These are phyloP conservation scores for Symbiotaphrina buchneri DNA, from an alignment of 495 filamentous ascomycete species.

Conservation along the genomic window DNA sequence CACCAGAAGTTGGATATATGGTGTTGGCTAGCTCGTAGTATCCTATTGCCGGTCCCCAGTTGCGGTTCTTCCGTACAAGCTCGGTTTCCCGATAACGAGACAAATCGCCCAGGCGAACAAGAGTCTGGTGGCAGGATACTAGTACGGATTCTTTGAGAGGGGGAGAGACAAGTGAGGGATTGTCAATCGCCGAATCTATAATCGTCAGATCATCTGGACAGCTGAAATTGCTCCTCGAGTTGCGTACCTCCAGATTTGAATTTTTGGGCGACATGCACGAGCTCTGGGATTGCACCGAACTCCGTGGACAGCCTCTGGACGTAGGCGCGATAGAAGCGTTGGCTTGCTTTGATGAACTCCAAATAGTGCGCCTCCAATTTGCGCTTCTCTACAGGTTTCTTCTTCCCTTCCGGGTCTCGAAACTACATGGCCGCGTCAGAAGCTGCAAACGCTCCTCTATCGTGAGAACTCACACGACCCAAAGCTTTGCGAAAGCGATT, in stretches of 20 bases:
- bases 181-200: too few relatives aligned
- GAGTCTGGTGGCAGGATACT: constrained; percentile 56
- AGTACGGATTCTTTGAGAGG: constrained; percentile 35
- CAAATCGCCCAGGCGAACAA: constrained; percentile 77
- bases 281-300: constrained; percentile 45
- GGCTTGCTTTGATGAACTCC: constrained; percentile 64
- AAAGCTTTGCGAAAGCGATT: constrained; percentile 45
- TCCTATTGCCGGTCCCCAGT: constrained; percentile 59
- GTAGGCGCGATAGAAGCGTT: constrained; percentile 69
- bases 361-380: constrained; percentile 63
- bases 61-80: constrained; percentile 33
- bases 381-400: constrained; percentile 49
- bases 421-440: constrained; percentile 16
- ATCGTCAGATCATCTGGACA: too few relatives aligned
- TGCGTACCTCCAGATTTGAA: constrained; percentile 36
- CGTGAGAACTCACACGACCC: constrained; percentile 23
- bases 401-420: constrained; percentile 28
- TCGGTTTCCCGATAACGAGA: constrained; percentile 73
- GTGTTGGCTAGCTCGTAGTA: constrained; percentile 70
- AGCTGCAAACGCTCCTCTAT: background rate
- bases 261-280: constrained; percentile 45
- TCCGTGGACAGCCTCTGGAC: constrained; percentile 56
- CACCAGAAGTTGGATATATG: constrained; percentile 56
- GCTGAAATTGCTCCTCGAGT: too few relatives aligned
- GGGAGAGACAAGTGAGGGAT: too few relatives aligned